Base-by-base conservation (phyloP, 1,284 basidiomycete species). In the Meira miltonrushii region DNA sequence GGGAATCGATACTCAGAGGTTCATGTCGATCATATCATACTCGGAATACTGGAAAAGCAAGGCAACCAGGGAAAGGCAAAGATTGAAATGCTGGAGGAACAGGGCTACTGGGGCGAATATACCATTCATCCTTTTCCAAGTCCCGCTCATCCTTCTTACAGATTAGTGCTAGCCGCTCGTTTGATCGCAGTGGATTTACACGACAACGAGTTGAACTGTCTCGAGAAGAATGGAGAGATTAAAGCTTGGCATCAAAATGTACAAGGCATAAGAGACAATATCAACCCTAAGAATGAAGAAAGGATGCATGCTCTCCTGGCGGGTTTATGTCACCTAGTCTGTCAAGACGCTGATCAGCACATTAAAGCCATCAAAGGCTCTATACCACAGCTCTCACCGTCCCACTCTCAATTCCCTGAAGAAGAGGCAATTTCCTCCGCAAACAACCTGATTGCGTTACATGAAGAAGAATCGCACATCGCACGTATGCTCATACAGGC, bases 71-170 rank as follows among this genome's bases (percentile, higher is more conserved):
- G 17, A 12, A 17, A 21, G 46, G 46, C 25, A 23, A 59, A 61
- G 2, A 43, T 74, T 1, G 57, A 65, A 17, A 11, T 65, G 7
- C 47, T 75, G 4, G 2, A 53, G 10, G 44, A 40, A 11, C 39
- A 64, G 15, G 68, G 69, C n/a, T 75, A 75, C 53, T 74, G 72
- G 69, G 54, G 63, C 7, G 74, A 75, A 39, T 74, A 66, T 23
- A 68, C 74, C 0, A 37, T 74, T 8, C 74, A 75, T 41, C 68
- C 72, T 1, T 58, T 47, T 15, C 71, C 72, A 0, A 56, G 55
- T 15, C 70, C 73, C 7, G 70, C 73, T 1, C 73, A 75, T 63
- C 71, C 72, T 3, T 71, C 69, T 17, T 68, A 75, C 57, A 62
- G 74, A 8, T 63, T 75, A 21, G 56, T 72, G 0, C 60, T 62